Evolutionary conservation across 345 rosid species (phyloP), one percentile per base, ranked within the genome.

Genomic region (Camelina sativa): DNA sequence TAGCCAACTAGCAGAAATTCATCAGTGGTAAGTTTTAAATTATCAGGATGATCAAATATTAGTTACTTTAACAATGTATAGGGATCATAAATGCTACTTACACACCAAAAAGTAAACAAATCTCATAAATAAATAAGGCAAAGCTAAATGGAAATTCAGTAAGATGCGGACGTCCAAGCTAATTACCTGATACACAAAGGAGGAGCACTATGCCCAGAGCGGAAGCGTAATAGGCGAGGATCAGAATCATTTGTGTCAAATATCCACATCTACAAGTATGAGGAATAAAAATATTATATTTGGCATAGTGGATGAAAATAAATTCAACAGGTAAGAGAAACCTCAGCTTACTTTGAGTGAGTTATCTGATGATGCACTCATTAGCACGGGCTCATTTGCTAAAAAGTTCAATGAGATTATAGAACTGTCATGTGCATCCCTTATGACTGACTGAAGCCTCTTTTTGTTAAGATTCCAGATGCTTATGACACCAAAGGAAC

Each of bases 161-260:
- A 69, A 23, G 67, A 62, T 69, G 57, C 46, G 41, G 28, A 69
- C 15, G 53, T 23, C 48, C 35, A 65, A 50, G 40, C 46, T 38
- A 64, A 40, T 67, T 81, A 90, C 99, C 93, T 95, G 86, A 95
- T 86, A 83, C 97, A 95, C 62, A 82, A 83, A 34, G 99, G 99
- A 74, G 99, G 97, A 74, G 99, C 99, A 86, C 97, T 90, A 53
- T 95, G 97, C 75, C 99, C 99, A 80, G 92, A 89, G 16, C 97
- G 97, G 79, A 95, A 95, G 65, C 97, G 97, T 73, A 95, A 77
- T 54, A 95, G 84, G 58, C 97, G 96, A 85, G 97, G 96, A 83
- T 88, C 99, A 32, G 91, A 96, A 80, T 95, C 97, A 85, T 82
- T 92, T 69, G 91, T 85, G 85, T 89, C 97, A 72, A 95, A 95